Evolutionary conservation across 106 monocot genomes (phyloP).

Genomic region (Amphibolis antarctica): DNA sequence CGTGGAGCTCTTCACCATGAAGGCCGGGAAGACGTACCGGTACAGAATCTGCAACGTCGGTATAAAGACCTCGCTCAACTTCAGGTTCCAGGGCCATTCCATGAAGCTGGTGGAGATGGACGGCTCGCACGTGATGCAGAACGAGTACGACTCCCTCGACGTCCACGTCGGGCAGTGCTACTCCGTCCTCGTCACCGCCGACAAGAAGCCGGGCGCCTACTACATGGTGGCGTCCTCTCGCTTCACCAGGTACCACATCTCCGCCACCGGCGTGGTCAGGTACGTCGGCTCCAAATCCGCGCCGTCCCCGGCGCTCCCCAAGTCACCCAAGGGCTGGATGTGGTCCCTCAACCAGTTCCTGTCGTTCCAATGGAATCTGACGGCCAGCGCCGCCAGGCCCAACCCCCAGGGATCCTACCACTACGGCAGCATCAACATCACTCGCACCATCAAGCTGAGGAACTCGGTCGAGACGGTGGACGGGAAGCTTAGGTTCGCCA

Average conservation of each 20-base stretch:
- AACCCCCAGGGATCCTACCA: conserved; percentile 38
- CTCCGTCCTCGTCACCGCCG: conserved; percentile 39
- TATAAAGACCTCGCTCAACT: conserved; percentile 56
- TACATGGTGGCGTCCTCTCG: conserved; percentile 35
- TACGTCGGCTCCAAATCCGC: conserved; percentile 20
- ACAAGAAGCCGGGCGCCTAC: conserved; percentile 22
- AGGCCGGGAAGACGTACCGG: conserved; percentile 27
- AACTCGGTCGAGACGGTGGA: conserved; percentile 18
- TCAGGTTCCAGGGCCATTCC: conserved; percentile 54
- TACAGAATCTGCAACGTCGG: conserved; percentile 76
- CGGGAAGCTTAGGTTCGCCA: conserved; percentile 45
- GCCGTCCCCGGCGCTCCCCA: conserved; percentile 12
- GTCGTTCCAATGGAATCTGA: conserved; percentile 43
- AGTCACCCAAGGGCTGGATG: conserved; percentile 20
- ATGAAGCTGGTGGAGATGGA: conserved; percentile 79
- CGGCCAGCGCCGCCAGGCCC: conserved; percentile 39
- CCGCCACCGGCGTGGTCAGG: conserved; percentile 26
- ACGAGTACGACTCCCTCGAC: conserved; percentile 38
- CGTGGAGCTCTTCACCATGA: conserved; percentile 6
- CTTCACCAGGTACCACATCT: conserved; percentile 13
- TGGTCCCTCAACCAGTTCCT: conserved; percentile 47
- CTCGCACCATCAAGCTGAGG: conserved; percentile 35
- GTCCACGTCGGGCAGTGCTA: conserved; percentile 39
- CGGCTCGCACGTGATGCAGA: conserved; percentile 75
- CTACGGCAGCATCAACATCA: conserved; percentile 46